Percentiles rank a stretch among this genome's conserved stretches.
These are phyloP conservation scores for Chlamydomonas eustigma DNA, from an alignment of 139 green algal species.

Conservation along the genomic window DNA sequence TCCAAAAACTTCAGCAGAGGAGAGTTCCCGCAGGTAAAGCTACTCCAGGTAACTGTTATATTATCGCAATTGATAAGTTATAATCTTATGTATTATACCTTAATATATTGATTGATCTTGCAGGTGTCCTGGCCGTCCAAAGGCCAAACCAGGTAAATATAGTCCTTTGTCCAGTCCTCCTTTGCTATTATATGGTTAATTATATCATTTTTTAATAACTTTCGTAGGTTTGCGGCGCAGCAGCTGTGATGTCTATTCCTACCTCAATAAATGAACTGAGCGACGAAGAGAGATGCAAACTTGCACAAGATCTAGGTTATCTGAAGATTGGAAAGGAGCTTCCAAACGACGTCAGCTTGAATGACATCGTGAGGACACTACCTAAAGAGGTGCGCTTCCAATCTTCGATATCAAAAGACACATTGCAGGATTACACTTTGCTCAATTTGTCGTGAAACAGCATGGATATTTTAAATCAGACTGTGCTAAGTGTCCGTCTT, in stretches of 20 bases:
- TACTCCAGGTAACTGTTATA: neutral
- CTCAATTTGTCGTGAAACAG: too few species aligned
- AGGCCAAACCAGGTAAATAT: neutral
- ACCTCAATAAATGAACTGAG: constrained; percentile 23
- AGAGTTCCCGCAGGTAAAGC: neutral
- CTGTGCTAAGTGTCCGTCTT: neutral
- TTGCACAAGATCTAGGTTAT: constrained; percentile 70
- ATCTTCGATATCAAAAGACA: neutral
- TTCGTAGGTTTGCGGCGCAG: neutral
- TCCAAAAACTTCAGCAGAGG: neutral
- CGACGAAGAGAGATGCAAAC: constrained; percentile 26
- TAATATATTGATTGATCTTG: neutral
- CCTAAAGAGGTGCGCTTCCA: constrained; percentile 58
- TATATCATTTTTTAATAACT: neutral
- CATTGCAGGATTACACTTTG: neutral
- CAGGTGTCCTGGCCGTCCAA: neutral
- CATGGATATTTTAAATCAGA: too few species aligned
- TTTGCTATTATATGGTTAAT: neutral
- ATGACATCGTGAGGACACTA: constrained; percentile 78
- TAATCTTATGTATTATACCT: neutral
- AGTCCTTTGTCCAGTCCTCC: neutral
- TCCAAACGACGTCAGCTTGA: constrained; percentile 73
- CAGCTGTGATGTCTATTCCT: neutral
- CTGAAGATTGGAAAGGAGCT: constrained; percentile 78
- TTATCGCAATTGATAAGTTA: neutral